Evolutionary conservation across 139 green algal genomes (phyloP).

Genomic region (Volvox africanus): DNA sequence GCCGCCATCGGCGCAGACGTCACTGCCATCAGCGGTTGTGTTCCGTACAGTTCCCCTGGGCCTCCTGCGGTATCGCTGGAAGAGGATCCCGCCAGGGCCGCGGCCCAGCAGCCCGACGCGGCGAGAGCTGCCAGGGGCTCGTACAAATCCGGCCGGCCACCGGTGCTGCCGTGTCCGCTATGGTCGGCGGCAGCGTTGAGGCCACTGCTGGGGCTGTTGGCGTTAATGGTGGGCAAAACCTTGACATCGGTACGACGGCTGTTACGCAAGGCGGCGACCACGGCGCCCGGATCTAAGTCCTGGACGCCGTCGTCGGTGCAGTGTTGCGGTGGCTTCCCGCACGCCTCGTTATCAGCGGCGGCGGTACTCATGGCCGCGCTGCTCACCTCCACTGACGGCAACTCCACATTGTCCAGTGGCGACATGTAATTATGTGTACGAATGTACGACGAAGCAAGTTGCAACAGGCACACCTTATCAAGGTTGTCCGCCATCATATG

Average conservation of each 20-base stretch:
- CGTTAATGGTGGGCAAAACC: neutral
- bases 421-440: conserved; percentile 22
- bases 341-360: neutral
- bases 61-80: neutral
- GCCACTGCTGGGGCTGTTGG: neutral
- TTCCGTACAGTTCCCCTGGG: too few relatives aligned
- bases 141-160: neutral
- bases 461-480: conserved; percentile 22
- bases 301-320: neutral
- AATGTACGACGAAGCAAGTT: conserved; percentile 27
- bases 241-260: neutral
- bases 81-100: neutral
- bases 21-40: too few relatives aligned
- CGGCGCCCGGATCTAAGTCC: neutral
- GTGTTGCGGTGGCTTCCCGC: neutral
- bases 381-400: neutral
- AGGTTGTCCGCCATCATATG: neutral
- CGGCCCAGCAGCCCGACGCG: neutral
- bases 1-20: too few relatives aligned
- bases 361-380: neutral
- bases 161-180: conserved; percentile 23
- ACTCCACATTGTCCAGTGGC: conserved; percentile 32
- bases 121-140: neutral
- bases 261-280: neutral
- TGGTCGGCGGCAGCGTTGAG: neutral